A percentile compares a stretch with the other conserved stretches of the same genome.
These are phyloP conservation scores for Gomphus sp. DNA, from an alignment of 1,284 basidiomycete species.

Conservation along the genomic window DNA sequence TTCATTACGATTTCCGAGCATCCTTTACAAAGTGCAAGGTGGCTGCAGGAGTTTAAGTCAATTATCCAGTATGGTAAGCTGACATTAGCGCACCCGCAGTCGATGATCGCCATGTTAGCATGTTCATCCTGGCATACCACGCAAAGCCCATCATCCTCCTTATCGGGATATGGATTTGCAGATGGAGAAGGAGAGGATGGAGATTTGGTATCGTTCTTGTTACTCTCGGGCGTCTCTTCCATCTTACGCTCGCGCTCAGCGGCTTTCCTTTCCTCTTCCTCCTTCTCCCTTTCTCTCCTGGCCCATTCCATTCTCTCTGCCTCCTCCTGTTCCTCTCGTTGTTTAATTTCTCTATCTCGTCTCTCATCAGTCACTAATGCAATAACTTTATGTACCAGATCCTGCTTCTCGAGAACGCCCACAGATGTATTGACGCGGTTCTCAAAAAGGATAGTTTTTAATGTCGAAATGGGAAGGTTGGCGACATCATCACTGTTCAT, in stretches of 20 bases:
- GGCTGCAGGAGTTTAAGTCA: slow-evolving; percentile 32
- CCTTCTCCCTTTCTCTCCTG: slow-evolving; percentile 20
- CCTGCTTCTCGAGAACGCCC: slow-evolving; percentile 57
- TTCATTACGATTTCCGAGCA: slow-evolving; percentile 81
- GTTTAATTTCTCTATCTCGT: slow-evolving; percentile 39
- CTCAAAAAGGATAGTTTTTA: slow-evolving; percentile 70
- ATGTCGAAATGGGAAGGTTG: slow-evolving; percentile 49
- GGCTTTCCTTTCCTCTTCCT: slow-evolving; percentile 17
- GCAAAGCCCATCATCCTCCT: slow-evolving; percentile 47
- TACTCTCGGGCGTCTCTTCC: neutral
- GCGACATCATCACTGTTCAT: slow-evolving; percentile 49
- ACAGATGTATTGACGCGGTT: slow-evolving; percentile 57
- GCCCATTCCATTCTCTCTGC: slow-evolving; percentile 12
- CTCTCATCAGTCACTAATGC: slow-evolving; percentile 60
- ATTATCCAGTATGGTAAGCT: neutral
- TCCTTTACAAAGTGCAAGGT: slow-evolving; percentile 72
- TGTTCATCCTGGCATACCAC: slow-evolving; percentile 89
- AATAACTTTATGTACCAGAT: slow-evolving; percentile 62
- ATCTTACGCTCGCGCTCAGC: slow-evolving; percentile 29
- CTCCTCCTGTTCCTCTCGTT: slow-evolving; percentile 30
- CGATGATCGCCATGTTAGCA: slow-evolving; percentile 84
- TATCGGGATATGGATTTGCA: slow-evolving; percentile 9
- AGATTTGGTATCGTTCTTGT: neutral
- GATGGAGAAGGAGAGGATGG: slow-evolving; percentile 13
- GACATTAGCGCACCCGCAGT: slow-evolving; percentile 66